Conservation (phyloP, 2,329 filamentous ascomycete species). For the Monosporascus sp. region DNA sequence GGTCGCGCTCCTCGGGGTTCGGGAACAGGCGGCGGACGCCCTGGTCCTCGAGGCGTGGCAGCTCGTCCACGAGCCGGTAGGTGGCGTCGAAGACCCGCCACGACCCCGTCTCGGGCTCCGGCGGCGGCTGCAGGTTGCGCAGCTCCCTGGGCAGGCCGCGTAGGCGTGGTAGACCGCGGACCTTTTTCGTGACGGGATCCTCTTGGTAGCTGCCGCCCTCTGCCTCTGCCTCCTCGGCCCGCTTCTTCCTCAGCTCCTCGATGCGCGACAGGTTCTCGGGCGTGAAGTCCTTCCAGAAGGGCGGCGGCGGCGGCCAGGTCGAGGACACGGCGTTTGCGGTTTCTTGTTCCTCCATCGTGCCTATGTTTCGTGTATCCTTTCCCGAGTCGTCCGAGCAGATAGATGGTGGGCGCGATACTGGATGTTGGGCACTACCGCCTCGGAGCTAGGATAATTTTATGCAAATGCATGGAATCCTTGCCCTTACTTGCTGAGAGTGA, state of each 20-base stretch:
- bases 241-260: constrained; percentile 36
- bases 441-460: too few relatives aligned
- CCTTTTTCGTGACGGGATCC: constrained; percentile 27
- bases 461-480: too few relatives aligned
- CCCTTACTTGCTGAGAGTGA: too few relatives aligned
- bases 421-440: too few relatives aligned
- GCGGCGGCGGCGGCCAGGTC: constrained; percentile 79
- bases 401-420: too few relatives aligned
- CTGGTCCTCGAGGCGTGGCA: constrained; percentile 66
- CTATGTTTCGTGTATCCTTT: neutral
- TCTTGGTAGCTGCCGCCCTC: constrained; percentile 10
- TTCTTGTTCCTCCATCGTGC: constrained; percentile 25
- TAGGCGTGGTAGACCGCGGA: constrained; percentile 7
- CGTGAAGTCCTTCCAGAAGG: constrained; percentile 87
- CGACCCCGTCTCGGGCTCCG: constrained; percentile 63
- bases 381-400: too few relatives aligned
- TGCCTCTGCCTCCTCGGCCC: constrained; percentile 27
- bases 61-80: constrained; percentile 13
- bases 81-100: constrained; percentile 34
- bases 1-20: constrained; percentile 36
- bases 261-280: constrained; percentile 61
- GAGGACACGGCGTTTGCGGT: constrained; percentile 45
- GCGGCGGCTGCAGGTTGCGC: constrained; percentile 73
- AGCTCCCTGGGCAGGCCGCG: constrained; percentile 63
- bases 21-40: constrained; percentile 59